Percentiles rank a stretch among this genome's conserved stretches.
Evolutionary conservation across 2,329 filamentous ascomycete genomes (phyloP).

Genomic region (Trichophyton equinum): DNA sequence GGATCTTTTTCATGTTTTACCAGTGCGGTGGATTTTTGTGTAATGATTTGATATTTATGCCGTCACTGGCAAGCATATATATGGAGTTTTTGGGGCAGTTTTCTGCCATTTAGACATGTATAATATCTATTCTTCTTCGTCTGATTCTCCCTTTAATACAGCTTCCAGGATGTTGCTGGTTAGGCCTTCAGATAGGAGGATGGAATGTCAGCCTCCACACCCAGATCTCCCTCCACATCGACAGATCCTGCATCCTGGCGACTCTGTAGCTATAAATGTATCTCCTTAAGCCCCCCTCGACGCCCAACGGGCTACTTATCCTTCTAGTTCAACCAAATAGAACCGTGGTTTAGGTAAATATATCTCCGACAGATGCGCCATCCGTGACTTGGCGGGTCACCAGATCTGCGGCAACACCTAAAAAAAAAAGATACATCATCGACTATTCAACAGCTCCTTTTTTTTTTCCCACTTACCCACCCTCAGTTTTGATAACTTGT

Average conservation of each 20-base stretch:
- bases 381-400: conserved; percentile 1
- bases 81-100: background rate
- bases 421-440: background rate
- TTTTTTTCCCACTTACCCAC: too few species aligned
- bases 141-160: background rate
- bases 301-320: too few species aligned
- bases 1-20: background rate
- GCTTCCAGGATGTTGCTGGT: background rate
- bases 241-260: background rate
- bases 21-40: background rate
- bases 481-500: background rate
- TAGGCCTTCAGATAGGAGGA: background rate
- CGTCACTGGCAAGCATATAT: background rate
- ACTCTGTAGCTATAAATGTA: background rate
- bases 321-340: too few species aligned
- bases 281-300: background rate
- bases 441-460: too few species aligned
- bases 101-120: background rate
- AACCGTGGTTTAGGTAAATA: background rate
- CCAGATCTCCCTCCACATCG: background rate
- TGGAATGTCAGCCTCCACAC: background rate
- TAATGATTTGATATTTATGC: background rate
- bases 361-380: conserved; percentile 1
- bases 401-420: background rate
- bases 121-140: background rate